Evolutionary conservation across 768 basidiomycete genomes (phyloP).

Genomic region (Rhodotorula diobovata): DNA sequence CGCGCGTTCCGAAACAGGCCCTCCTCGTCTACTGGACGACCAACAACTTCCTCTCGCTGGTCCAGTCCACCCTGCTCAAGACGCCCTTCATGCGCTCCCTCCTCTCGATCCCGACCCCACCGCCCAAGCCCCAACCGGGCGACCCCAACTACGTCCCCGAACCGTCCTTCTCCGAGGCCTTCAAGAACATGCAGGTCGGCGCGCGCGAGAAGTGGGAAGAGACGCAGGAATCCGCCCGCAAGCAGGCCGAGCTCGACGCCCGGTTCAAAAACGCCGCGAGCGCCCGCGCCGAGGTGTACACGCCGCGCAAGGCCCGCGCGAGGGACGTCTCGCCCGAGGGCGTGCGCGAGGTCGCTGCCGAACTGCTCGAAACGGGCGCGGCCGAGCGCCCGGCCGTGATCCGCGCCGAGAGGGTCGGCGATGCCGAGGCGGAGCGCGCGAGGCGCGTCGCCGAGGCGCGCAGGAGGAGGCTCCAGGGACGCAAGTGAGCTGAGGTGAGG

Average conservation of each 20-base stretch:
- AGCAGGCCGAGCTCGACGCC: not conserved
- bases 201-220: conserved; percentile 32
- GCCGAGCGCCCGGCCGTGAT: conserved; percentile 3
- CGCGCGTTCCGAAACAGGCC: conserved; percentile 49
- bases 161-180: conserved; percentile 37
- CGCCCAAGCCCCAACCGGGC: conserved; percentile 36
- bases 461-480: conserved; percentile 14
- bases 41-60: conserved; percentile 54
- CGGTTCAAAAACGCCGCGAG: not conserved
- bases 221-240: conserved; percentile 1
- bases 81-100: conserved; percentile 50
- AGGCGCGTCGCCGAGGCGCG: conserved; percentile 25
- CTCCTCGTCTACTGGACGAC: conserved; percentile 59
- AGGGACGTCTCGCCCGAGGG: not conserved
- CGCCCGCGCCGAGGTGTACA: conserved; percentile 10
- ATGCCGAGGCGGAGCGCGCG: conserved; percentile 12
- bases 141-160: conserved; percentile 32
- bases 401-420: conserved; percentile 3
- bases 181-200: conserved; percentile 28
- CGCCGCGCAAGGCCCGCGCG: conserved; percentile 8
- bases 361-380: not conserved
- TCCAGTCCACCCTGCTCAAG: conserved; percentile 56
- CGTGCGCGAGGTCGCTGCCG: conserved; percentile 5
- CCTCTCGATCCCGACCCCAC: conserved; percentile 42
- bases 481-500: not conserved